Base-by-base conservation (phyloP, 208 protist species). In the Trypanosoma boissoni region DNA sequence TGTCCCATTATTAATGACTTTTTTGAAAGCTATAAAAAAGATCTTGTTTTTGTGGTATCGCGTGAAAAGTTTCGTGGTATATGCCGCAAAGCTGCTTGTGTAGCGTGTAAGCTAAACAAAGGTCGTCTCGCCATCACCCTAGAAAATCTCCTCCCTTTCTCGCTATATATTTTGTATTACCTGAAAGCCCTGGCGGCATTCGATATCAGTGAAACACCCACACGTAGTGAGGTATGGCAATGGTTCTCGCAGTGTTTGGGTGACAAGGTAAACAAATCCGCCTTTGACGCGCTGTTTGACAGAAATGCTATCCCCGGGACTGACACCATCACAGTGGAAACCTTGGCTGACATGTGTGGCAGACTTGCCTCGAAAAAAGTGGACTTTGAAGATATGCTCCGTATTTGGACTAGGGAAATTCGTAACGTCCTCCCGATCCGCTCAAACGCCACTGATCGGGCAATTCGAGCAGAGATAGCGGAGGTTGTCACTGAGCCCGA, bases 281-380 rank as follows among this genome's bases (percentile, higher is more conserved):
- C 34, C 36, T 4, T 59, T 1, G 32, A 4, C 0, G 10, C 5
- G 12, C 7, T 23, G 3, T 59, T 59, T 32, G 29, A 49, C 37
- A n/a, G 36, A 34, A 16, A n/a, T 36, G 36, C 41, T 24, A 27
- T 8, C 16, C 36, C 36, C 16, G 27, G 54, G 8, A 29, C 26
- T 8, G 9, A 16, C 27, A 14, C 6, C 43, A 44, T 53, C 8
- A 12, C 31, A 21, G 26, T 50, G 18, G 4, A 18, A 7, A 20
- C 32, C 18, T 42, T 62, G 27, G 57, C 57, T 3, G 57, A 53
- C 2, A 44, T 28, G 44, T 51, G 43, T 52, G 57, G 43, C 5
- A 1, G 20, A 2, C 29, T 16, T 31, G 45, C 18, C 7, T 0
- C 26, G 27, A 26, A 23, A 20, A 9, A 27, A 21, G 26, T 16